phyloP scores from a whole-genome alignment of 2,329 filamentous ascomycete genomes.

The Colletotrichum siamense region DNA sequence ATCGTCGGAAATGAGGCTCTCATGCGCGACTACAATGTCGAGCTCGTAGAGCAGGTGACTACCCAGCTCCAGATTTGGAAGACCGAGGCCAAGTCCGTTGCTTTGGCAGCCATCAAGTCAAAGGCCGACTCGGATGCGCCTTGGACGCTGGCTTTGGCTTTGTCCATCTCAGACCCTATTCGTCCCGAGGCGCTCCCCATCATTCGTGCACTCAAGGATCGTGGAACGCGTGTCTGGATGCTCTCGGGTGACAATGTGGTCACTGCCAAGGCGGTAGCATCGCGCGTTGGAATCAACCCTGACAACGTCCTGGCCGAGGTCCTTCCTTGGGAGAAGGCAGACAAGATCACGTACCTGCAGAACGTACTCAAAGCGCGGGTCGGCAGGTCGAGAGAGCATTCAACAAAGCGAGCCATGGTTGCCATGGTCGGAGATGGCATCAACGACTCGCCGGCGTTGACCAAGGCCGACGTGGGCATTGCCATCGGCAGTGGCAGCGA shows the following conservation, averaged over 20 bases:
- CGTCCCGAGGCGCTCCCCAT: slow-evolving; percentile 73
- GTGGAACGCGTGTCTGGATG: slow-evolving; percentile 84
- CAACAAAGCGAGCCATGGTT: slow-evolving; percentile 56
- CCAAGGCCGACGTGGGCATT: slow-evolving; percentile 81
- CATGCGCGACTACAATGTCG: slow-evolving; percentile 57
- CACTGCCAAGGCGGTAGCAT: slow-evolving; percentile 83
- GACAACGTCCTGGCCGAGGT: slow-evolving; percentile 86
- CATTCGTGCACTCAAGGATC: slow-evolving; percentile 66
- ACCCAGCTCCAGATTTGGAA: slow-evolving; percentile 62
- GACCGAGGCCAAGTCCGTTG: slow-evolving; percentile 66
- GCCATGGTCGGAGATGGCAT: slow-evolving; percentile 92
- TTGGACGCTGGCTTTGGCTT: slow-evolving; percentile 65
- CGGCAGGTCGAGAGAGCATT: slow-evolving; percentile 25
- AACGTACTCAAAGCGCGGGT: slow-evolving; percentile 47
- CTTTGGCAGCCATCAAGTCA: slow-evolving; percentile 56
- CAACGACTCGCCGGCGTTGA: slow-evolving; percentile 85
- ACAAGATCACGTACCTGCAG: slow-evolving; percentile 71
- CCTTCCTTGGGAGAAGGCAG: slow-evolving; percentile 81
- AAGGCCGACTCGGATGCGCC: slow-evolving; percentile 6
- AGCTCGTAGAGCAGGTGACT: slow-evolving; percentile 38
- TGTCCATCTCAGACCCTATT: slow-evolving; percentile 83
- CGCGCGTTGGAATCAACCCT: slow-evolving; percentile 74
- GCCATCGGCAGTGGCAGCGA: slow-evolving; percentile 85
- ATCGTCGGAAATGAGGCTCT: slow-evolving; percentile 77
- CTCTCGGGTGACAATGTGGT: slow-evolving; percentile 88